Evolutionary conservation across 345 rosid genomes (phyloP).

Genomic region (Citrus maxima): DNA sequence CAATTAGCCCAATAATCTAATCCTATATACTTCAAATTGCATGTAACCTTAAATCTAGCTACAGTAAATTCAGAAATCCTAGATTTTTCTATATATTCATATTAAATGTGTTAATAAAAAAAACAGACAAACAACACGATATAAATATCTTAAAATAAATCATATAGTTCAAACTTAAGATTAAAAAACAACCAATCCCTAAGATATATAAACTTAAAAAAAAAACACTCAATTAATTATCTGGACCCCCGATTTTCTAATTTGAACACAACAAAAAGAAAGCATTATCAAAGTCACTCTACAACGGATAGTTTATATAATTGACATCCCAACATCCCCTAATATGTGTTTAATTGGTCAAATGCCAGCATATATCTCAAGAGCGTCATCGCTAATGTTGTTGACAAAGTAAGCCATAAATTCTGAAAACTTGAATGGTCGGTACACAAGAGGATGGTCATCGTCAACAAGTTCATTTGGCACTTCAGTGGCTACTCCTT

Average conservation of each 20-base stretch:
- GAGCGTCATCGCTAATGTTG: conserved; percentile 38
- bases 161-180: not conserved
- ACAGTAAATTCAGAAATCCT: too few relatives aligned
- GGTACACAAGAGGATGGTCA: conserved; percentile 47
- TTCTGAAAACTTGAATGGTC: conserved; percentile 41
- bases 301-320: not conserved
- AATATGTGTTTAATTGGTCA: not conserved
- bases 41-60: too few relatives aligned
- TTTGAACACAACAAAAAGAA: not conserved
- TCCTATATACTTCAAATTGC: too few relatives aligned
- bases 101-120: too few relatives aligned
- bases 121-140: too few relatives aligned
- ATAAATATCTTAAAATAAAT: too few relatives aligned
- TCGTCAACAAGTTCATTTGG: conserved; percentile 37
- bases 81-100: too few relatives aligned
- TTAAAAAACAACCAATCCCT: not conserved
- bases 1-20: too few relatives aligned
- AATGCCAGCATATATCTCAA: conserved; percentile 35
- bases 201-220: too few relatives aligned
- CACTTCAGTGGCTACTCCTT: conserved; percentile 31
- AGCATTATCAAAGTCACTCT: not conserved
- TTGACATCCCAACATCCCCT: not conserved
- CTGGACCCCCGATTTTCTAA: not conserved
- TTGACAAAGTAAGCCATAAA: conserved; percentile 35
- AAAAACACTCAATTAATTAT: not conserved